Evolutionary conservation across 805 yeast genomes (phyloP).

Genomic region (Metschnikowia amazonensis): DNA sequence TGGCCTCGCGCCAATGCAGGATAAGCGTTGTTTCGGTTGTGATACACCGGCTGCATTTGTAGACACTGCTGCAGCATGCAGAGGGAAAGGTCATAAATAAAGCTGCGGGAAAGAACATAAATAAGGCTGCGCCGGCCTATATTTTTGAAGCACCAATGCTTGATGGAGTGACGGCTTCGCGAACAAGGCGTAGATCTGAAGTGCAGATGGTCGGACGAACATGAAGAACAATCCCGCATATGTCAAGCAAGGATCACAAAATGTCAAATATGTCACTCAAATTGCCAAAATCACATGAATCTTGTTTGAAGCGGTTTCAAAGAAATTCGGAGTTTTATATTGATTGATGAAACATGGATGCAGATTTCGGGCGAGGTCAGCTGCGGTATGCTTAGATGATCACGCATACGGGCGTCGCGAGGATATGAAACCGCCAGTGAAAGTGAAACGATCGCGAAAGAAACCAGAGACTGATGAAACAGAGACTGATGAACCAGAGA

Average conservation of each 20-base stretch:
- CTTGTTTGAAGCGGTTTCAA: neutral
- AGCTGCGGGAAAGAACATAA: neutral
- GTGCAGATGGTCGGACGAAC: neutral
- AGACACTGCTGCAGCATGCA: neutral
- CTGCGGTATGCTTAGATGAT: neutral
- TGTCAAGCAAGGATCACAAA: neutral
- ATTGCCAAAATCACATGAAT: too few relatives aligned
- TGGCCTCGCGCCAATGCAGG: neutral
- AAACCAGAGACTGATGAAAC: neutral
- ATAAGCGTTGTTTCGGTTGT: neutral
- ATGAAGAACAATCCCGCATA: neutral
- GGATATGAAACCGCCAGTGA: neutral
- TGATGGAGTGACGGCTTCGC: neutral
- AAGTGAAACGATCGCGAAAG: neutral
- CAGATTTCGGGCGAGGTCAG: neutral
- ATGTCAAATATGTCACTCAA: neutral
- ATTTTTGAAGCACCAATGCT: neutral
- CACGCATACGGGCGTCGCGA: neutral
- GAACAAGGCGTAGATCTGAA: neutral
- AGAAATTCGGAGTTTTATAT: neutral
- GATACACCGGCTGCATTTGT: slow-evolving; percentile 5
- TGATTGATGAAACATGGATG: neutral
- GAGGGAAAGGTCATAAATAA: neutral
- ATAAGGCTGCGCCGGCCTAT: neutral
- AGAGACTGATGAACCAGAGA: too few relatives aligned